Evolutionary conservation across 768 basidiomycete species (phyloP), one percentile per base, ranked within the genome.

Genomic region (Rhodosporidiobolus odoratus): DNA sequence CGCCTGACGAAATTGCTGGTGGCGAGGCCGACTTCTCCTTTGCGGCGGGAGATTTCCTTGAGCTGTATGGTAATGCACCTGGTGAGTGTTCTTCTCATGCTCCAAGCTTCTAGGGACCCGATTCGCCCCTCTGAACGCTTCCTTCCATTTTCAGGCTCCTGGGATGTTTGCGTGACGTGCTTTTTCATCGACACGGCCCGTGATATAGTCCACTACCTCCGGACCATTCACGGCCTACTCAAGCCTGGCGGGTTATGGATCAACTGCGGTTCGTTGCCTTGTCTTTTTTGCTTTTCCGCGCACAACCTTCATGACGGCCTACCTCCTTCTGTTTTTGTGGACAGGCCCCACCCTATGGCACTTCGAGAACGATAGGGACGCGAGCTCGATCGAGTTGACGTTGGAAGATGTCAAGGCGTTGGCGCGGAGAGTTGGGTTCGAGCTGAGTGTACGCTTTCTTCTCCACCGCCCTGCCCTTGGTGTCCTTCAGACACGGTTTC

Each of bases 171-270:
- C 12, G 79, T 96, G 73, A 97, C 93, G 2, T 97, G 92, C 78
- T 98, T 97, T 84, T 98, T 97, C 82, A 88, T 98, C 59, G 94
- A 99, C 77, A 96, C 93, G 6, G 92, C 92, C 75, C 89, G 93
- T 77, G 95, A 97, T 78, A 86, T 97, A 41, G 85, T 95, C 25
- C 89, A 89, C 68, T 97, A 94, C 78, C 84, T 97, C 21, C 86
- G 88, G n/a, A 86, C 90, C 60, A 88, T 97, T 56, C 88, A 92
- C 80, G 82, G 83, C 3, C 87, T 95, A 35, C 84, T 99, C 19
- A 87, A 87, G 12, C 89, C 88, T 0, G 91, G 88, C 30, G 95
- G 94, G 1, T 84, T 92, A 10, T 96, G 92, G 92, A 88, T 96
- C 72, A 97, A 97, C 77, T 81, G 92, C 15, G 90, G 88, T 88